phyloP scores from a whole-genome alignment of 2,329 filamentous ascomycete genomes.

The Sphaerulina musiva region DNA sequence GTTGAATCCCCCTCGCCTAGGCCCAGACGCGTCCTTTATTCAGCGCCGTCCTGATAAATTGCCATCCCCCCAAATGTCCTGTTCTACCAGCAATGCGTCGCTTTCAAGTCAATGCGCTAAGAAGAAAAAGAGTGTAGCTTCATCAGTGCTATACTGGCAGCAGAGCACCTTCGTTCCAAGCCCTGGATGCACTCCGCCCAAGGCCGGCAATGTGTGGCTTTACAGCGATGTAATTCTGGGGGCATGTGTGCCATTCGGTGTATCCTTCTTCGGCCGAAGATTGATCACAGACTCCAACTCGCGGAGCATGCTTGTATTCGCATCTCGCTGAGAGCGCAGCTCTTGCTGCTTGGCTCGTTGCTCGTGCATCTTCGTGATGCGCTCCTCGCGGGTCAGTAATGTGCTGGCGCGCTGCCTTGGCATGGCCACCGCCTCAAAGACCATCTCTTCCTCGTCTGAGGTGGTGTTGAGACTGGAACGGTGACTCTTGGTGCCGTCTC shows the following conservation, averaged over 20 bases:
- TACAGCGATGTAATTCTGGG: constrained; percentile 12
- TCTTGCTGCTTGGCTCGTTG: constrained; percentile 70
- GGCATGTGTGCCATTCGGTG: constrained; percentile 8
- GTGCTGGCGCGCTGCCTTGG: constrained; percentile 53
- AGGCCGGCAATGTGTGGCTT: neutral
- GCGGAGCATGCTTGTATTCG: constrained; percentile 80
- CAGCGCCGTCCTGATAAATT: too few relatives aligned
- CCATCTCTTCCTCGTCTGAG: constrained; percentile 55
- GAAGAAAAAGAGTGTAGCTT: too few relatives aligned
- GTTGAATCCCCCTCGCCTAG: too few relatives aligned
- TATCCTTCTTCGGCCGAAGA: constrained; percentile 18
- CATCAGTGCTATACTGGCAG: too few relatives aligned
- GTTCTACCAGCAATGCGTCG: too few relatives aligned
- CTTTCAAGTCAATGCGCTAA: too few relatives aligned
- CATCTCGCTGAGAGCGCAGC: constrained; percentile 67
- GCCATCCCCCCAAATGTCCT: too few relatives aligned
- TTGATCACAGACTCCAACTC: constrained; percentile 85
- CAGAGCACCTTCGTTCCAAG: too few relatives aligned
- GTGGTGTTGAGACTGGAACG: constrained; percentile 46
- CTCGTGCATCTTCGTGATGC: constrained; percentile 79
- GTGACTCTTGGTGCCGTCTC: constrained; percentile 47
- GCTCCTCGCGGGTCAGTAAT: constrained; percentile 70
- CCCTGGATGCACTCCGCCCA: neutral
- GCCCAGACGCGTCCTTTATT: too few relatives aligned
- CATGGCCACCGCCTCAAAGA: constrained; percentile 85